Percentiles rank a stretch among this genome's conserved stretches.
Evolutionary conservation across 2,329 filamentous ascomycete species (phyloP).

Genomic region (Colletotrichum agaves): DNA sequence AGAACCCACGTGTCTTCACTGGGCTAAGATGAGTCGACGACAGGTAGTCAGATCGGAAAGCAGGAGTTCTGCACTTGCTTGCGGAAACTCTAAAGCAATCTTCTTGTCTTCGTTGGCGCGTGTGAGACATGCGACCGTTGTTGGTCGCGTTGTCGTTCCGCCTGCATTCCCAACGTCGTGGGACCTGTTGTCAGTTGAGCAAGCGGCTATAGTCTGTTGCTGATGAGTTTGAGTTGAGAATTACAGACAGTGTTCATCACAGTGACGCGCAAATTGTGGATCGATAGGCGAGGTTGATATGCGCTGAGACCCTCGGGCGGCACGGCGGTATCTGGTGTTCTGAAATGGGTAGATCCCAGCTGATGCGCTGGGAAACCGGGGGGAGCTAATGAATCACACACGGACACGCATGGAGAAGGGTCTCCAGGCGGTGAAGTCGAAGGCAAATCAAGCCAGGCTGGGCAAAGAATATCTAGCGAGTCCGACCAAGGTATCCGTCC

Average conservation of each 20-base stretch:
- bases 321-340: conserved; percentile 19
- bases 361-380: conserved; percentile 23
- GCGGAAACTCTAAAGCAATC: conserved; percentile 35
- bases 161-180: conserved; percentile 7
- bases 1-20: conserved; percentile 25
- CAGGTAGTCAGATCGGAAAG: conserved; percentile 8
- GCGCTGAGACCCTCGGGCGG: conserved; percentile 30
- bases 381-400: conserved; percentile 26
- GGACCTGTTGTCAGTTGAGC: neutral
- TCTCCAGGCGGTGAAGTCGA: conserved; percentile 31
- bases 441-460: conserved; percentile 12
- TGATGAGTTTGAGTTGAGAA: conserved; percentile 4
- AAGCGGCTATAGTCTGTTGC: neutral
- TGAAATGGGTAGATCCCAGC: conserved; percentile 26
- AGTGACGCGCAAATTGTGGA: conserved; percentile 33
- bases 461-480: conserved; percentile 15
- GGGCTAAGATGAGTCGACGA: conserved; percentile 29
- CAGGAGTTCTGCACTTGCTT: conserved; percentile 12
- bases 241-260: conserved; percentile 24
- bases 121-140: conserved; percentile 6
- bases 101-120: conserved; percentile 19
- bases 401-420: conserved; percentile 30
- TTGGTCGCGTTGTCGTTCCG: neutral
- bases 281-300: conserved; percentile 23
- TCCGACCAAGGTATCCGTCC: conserved; percentile 9